Base-by-base conservation (phyloP, 768 basidiomycete species). In the Lentinula lateritia region DNA sequence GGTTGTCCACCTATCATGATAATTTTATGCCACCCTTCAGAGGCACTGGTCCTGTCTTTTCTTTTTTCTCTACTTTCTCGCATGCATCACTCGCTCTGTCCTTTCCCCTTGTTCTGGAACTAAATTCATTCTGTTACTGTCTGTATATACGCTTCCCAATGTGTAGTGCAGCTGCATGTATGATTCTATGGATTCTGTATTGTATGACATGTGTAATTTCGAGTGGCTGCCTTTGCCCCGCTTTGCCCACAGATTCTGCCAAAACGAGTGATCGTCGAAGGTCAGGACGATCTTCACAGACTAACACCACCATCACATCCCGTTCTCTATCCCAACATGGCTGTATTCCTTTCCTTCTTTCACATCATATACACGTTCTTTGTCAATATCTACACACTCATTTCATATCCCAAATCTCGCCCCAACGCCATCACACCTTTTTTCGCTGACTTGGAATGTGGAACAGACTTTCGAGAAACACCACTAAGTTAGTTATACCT, bases 311-410 rank as follows among this genome's bases (percentile, higher is more conserved):
- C 28, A 28, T 28, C 28, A 28, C 28, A 0, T 35, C 16, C 28
- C 20, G 2, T 8, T 36, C 45, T 38, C 38, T 43, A 34, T 23
- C 13, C 9, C 8, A 38, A 13, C 45, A 50, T 46, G 45, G 18
- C 38, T 16, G 23, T 28, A 28, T 28, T 28, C 28, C 28, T 32
- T 12, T 59, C 18, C 35, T 20, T 59, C 9, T 23, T 59, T 10
- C n/a, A 48, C 46, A 59, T 42, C 28, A 50, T 59, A 15, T 59
- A 59, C 58, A 59, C 58, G 18, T 32, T 59, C 58, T 59, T 59
- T 59, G 36, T 18, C 5, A n/a, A 46, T 20, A 15, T 59, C n/a
- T 59, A 45, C 28, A 59, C 58, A 36, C 45, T 59, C 45, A 10
- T 59, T 38, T 59, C 18, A 16, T 23, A 28, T 38, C 32, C 57